Evolutionary conservation across 495 filamentous ascomycete genomes (phyloP), one percentile per base, ranked within the genome.

Genomic region (Aspergillus saccharolyticus): DNA sequence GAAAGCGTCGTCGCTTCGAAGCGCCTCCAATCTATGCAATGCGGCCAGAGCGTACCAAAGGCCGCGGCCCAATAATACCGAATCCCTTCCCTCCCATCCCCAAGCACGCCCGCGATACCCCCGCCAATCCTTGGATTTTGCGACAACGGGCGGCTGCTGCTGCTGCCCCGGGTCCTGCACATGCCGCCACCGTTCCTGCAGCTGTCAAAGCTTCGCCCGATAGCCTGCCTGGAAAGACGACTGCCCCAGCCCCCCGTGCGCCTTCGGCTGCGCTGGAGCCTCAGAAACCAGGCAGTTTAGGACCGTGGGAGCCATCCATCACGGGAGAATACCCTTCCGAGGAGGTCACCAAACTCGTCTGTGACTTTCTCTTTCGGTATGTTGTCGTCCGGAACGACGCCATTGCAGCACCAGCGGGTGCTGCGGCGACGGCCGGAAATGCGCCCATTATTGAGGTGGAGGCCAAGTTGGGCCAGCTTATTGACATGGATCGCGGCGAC

Each of bases 361-460:
- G 85, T 46, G 87, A 95, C 65, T 96, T 90, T 61, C 66, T 96
- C 8, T 93, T 82, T 63, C 61, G 75, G 44, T 73, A 86, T 57
- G 87, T 95, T 25, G 81, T 93, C 14, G 57, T 75, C 5, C 78
- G 82, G 53, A 71, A 77, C 15, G 80, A 84, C 55, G 73, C 81
- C n/a, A 73, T 66, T 12, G 69, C 74, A 14, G 75, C 67, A 17
- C 66, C 73, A 9, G 70, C 73, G 15, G 78, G 76, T 24, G 71
- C 73, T 24, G 78, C 80, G 57, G 71, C 81, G 4, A 60, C 60
- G 9, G n/a, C n/a, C n/a, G 79, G 79, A 21, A 82, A 86, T 52
- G 84, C 82, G 4, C 80, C 88, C n/a, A 80, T 90, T 55, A 80
- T 96, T 42, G 92, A 97, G 70, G 88, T 97, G 54, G 92, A 97